Evolutionary conservation across 1,284 basidiomycete species (phyloP).

Genomic region (Ustilago nuda): DNA sequence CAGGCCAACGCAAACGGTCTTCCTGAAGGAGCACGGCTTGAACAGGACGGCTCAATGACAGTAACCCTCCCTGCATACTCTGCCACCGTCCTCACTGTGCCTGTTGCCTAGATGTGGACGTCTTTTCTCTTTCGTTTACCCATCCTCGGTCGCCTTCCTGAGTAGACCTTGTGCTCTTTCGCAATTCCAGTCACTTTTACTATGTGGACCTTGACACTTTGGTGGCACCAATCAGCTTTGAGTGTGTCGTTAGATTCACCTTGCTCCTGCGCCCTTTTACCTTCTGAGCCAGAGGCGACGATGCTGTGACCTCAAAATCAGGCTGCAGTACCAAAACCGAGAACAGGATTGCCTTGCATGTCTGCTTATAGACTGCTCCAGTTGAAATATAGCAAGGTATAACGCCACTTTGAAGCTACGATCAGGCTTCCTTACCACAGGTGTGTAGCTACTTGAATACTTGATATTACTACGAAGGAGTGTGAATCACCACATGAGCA

Average conservation of each 20-base stretch:
- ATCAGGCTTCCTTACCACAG: too few relatives aligned
- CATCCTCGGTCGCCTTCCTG: not conserved
- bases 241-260: not conserved
- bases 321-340: not conserved
- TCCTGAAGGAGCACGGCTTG: constrained; percentile 17
- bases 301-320: not conserved
- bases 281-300: not conserved
- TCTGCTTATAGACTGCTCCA: not conserved
- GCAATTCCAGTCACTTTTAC: not conserved
- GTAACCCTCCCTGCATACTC: constrained; percentile 28
- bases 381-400: too few relatives aligned
- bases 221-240: not conserved
- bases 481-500: too few relatives aligned
- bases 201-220: not conserved
- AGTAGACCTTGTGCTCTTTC: not conserved
- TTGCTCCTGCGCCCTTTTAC: not conserved
- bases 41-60: constrained; percentile 15
- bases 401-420: too few relatives aligned
- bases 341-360: not conserved
- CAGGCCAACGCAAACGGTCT: constrained; percentile 15
- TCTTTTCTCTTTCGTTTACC: not conserved
- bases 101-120: constrained; percentile 10
- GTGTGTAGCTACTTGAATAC: too few relatives aligned
- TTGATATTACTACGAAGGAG: too few relatives aligned
- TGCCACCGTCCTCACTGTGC: constrained; percentile 21